phyloP scores from a whole-genome alignment of 768 basidiomycete species.

The Hygrocybe coccinea region DNA sequence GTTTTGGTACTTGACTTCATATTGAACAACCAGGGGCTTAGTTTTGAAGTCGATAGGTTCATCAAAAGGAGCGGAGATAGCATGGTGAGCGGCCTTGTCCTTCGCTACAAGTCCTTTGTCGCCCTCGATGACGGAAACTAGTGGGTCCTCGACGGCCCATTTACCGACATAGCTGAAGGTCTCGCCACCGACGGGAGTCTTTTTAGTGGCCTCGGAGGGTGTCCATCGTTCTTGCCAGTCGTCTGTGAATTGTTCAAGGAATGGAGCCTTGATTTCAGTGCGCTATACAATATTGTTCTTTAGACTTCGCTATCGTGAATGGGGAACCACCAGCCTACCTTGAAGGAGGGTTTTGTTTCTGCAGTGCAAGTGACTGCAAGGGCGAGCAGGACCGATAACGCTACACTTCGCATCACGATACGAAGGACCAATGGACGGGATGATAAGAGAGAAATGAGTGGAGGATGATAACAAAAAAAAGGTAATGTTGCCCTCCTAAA shows the following conservation, averaged over 20 bases:
- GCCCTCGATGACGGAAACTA: conserved; percentile 68
- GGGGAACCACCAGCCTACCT: conserved; percentile 31
- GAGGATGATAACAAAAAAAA: not conserved
- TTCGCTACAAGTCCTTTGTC: conserved; percentile 93
- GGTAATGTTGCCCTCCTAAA: conserved; percentile 29
- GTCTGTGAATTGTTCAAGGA: conserved; percentile 94
- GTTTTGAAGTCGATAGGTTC: conserved; percentile 72
- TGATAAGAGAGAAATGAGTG: conserved; percentile 25
- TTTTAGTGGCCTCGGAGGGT: conserved; percentile 95
- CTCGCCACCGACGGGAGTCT: conserved; percentile 92
- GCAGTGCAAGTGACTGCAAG: conserved; percentile 60
- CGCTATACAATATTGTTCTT: conserved; percentile 41
- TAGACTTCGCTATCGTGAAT: conserved; percentile 7
- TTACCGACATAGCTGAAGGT: conserved; percentile 96
- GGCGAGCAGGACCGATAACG: conserved; percentile 66
- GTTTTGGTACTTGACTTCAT: conserved; percentile 99
- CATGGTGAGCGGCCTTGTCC: conserved; percentile 96
- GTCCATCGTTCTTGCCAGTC: conserved; percentile 93
- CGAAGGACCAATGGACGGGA: conserved; percentile 55
- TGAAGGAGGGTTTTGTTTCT: conserved; percentile 63
- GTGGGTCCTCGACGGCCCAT: conserved; percentile 92
- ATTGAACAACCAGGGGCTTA: conserved; percentile 91
- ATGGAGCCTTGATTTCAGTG: conserved; percentile 77
- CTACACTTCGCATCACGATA: conserved; percentile 81
- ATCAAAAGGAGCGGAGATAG: conserved; percentile 90